phyloP scores from a whole-genome alignment of 176 grass and related monocot species.

The Zoysia pacifica region DNA sequence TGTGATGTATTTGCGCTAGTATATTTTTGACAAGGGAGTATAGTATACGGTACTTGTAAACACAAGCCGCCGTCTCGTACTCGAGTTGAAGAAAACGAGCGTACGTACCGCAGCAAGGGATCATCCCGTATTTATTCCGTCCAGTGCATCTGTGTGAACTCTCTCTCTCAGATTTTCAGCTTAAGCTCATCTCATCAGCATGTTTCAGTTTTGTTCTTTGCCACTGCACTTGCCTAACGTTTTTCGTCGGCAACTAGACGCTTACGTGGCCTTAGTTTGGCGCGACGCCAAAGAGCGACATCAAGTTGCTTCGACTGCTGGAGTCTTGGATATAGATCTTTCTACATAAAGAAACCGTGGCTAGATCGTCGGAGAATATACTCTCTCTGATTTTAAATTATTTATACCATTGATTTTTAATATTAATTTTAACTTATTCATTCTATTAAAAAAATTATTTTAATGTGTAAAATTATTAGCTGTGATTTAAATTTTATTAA shows the following conservation, averaged over 20 bases:
- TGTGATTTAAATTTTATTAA: too few species aligned
- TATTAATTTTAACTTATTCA: too few species aligned
- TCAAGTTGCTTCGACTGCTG: background rate
- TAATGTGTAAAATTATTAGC: too few species aligned
- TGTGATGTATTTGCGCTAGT: background rate
- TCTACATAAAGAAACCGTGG: background rate
- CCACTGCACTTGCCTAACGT: background rate
- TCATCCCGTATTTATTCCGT: background rate
- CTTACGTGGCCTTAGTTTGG: background rate
- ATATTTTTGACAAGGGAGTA: background rate
- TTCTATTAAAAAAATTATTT: too few species aligned
- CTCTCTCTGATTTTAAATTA: too few species aligned
- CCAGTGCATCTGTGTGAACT: background rate
- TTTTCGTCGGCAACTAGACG: background rate
- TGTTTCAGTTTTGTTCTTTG: background rate
- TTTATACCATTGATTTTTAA: too few species aligned
- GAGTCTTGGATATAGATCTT: too few species aligned
- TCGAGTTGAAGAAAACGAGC: slow-evolving; percentile 26
- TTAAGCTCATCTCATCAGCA: slow-evolving; percentile 25
- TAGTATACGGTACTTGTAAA: background rate
- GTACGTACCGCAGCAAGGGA: background rate
- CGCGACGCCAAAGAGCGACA: background rate
- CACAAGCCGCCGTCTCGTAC: background rate
- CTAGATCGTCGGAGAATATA: background rate
- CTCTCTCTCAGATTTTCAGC: background rate